These are phyloP conservation scores for Zasmidium citrigriseum DNA, from an alignment of 2,329 filamentous ascomycete species.

Conservation along the genomic window DNA sequence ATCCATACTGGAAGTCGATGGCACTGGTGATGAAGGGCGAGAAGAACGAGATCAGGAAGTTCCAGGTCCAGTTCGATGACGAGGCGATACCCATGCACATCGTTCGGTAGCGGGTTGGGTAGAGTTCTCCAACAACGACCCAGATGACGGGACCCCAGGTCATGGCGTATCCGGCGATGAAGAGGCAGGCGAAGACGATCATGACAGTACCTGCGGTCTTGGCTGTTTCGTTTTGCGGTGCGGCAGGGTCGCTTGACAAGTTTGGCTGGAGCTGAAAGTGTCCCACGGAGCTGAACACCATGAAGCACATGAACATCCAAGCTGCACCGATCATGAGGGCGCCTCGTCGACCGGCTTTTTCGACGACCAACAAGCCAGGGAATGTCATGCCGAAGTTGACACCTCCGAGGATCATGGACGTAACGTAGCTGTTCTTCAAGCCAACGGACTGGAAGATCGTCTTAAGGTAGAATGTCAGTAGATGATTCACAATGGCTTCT, in stretches of 20 bases:
- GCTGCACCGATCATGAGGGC: slow-evolving; percentile 47
- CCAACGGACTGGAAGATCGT: slow-evolving; percentile 43
- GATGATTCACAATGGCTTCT: not conserved
- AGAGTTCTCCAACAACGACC: slow-evolving; percentile 44
- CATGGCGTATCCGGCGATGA: slow-evolving; percentile 66
- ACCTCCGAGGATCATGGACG: slow-evolving; percentile 49
- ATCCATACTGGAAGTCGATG: slow-evolving; percentile 73
- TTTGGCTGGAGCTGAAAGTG: slow-evolving; percentile 44
- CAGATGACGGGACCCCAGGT: slow-evolving; percentile 73
- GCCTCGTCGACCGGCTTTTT: slow-evolving; percentile 48
- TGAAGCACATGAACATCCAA: slow-evolving; percentile 60
- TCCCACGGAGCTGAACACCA: slow-evolving; percentile 52
- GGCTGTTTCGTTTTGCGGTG: too few species aligned
- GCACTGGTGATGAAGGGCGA: slow-evolving; percentile 74
- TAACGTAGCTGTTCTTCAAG: slow-evolving; percentile 47
- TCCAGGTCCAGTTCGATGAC: slow-evolving; percentile 61
- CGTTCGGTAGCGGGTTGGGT: slow-evolving; percentile 57
- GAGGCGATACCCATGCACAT: slow-evolving; percentile 57
- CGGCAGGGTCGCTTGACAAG: too few species aligned
- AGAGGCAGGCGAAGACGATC: slow-evolving; percentile 69
- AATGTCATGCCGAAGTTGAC: slow-evolving; percentile 53
- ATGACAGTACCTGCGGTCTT: slow-evolving; percentile 57
- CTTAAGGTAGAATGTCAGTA: slow-evolving; percentile 58
- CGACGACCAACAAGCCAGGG: slow-evolving; percentile 49
- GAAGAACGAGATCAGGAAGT: slow-evolving; percentile 60